phyloP scores from a whole-genome alignment of 2,329 filamentous ascomycete species.

The Dryadomyces sulphureus region DNA sequence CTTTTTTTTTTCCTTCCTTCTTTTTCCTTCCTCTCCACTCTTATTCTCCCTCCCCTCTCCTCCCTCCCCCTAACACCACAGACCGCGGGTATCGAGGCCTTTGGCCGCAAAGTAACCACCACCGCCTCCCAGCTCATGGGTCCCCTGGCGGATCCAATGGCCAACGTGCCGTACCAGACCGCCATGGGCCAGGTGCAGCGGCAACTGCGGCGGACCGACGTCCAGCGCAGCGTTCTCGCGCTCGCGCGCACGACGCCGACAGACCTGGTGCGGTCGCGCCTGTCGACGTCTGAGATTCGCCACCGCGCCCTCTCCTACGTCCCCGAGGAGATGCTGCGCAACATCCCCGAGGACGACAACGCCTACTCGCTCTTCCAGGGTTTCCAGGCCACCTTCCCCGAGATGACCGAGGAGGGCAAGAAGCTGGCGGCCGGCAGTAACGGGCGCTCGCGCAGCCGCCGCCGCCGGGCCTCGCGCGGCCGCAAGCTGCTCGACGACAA shows the following conservation, averaged over 20 bases:
- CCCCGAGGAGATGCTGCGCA: constrained; percentile 74
- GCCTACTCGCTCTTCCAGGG: constrained; percentile 91
- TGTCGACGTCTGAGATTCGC: constrained; percentile 85
- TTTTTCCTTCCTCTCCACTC: background rate
- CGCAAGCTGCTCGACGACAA: constrained; percentile 61
- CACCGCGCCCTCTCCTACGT: constrained; percentile 80
- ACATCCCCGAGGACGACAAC: constrained; percentile 77
- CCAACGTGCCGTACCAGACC: constrained; percentile 59
- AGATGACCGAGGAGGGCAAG: constrained; percentile 52
- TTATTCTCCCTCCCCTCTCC: background rate
- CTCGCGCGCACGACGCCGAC: constrained; percentile 85
- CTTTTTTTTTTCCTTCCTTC: background rate
- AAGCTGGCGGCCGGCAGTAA: constrained; percentile 23
- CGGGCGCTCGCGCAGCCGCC: constrained; percentile 28
- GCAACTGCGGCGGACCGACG: constrained; percentile 66
- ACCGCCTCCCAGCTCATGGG: constrained; percentile 85
- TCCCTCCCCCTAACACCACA: constrained; percentile 20
- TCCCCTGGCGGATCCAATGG: constrained; percentile 40
- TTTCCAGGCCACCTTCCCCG: constrained; percentile 79
- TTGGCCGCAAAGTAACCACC: constrained; percentile 85
- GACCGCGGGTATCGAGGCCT: constrained; percentile 81
- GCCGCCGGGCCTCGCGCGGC: constrained; percentile 56
- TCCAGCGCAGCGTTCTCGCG: constrained; percentile 83
- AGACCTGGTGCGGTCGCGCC: constrained; percentile 79
- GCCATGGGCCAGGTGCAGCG: constrained; percentile 83